phyloP scores from a whole-genome alignment of 2,329 filamentous ascomycete genomes.

The Cladorrhinum sp. region DNA sequence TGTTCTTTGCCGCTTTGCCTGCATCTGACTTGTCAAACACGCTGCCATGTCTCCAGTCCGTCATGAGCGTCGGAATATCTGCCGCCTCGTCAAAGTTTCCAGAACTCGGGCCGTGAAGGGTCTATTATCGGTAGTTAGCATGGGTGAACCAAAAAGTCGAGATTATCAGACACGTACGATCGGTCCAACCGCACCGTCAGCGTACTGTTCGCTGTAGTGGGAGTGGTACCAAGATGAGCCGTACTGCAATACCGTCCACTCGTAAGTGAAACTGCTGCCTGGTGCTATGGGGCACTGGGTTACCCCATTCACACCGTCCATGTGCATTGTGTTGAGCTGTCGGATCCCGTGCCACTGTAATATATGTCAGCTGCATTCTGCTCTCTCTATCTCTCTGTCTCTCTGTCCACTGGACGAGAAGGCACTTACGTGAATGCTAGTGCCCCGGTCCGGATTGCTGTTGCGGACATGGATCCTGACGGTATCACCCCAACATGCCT shows the following conservation, averaged over 20 bases:
- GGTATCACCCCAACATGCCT: conserved; percentile 33
- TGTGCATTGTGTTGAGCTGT: conserved; percentile 31
- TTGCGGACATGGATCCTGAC: conserved; percentile 31
- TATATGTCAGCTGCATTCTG: no score
- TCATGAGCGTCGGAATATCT: conserved; percentile 11
- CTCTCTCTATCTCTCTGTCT: no score
- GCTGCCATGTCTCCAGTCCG: conserved; percentile 13
- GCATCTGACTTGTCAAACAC: conserved; percentile 4
- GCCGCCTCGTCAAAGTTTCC: conserved; percentile 9
- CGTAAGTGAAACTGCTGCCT: conserved; percentile 38
- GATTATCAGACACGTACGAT: conserved; percentile 33
- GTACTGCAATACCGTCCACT: conserved; percentile 36
- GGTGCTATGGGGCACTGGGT: conserved; percentile 55
- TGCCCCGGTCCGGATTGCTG: conserved; percentile 28
- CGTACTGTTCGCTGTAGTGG: conserved; percentile 32
- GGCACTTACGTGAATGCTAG: conserved; percentile 30
- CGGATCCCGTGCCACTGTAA: conserved; percentile 35
- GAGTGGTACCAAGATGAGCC: conserved; percentile 40
- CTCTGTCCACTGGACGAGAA: neutral
- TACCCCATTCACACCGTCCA: conserved; percentile 40
- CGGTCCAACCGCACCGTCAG: conserved; percentile 47
- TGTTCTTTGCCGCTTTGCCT: neutral
- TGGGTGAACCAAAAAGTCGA: neutral
- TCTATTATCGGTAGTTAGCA: conserved; percentile 1
- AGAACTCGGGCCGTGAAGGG: conserved; percentile 12